Percentiles rank a stretch among this genome's conserved stretches.
Evolutionary conservation across 1,284 basidiomycete genomes (phyloP).

Genomic region (Ceraceosorus guamensis): DNA sequence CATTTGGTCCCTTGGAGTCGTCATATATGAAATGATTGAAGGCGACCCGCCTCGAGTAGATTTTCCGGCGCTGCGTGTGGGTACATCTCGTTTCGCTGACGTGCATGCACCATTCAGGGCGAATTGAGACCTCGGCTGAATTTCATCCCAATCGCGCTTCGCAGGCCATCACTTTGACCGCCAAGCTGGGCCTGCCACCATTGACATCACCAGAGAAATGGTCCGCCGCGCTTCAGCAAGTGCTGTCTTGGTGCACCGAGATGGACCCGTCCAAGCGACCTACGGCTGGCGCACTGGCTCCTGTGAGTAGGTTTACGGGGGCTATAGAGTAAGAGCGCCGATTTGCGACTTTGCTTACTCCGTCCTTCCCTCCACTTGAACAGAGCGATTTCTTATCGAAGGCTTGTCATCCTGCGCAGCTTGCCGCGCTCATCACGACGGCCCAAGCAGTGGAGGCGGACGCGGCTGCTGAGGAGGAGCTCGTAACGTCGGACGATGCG

Average conservation of each 20-base stretch:
- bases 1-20: constrained; percentile 35
- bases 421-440: neutral
- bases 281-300: constrained; percentile 26
- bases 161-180: constrained; percentile 33
- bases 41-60: constrained; percentile 38
- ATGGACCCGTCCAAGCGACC: constrained; percentile 32
- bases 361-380: neutral
- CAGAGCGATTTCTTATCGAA: constrained; percentile 7
- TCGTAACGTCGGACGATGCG: neutral
- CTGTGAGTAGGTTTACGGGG: constrained; percentile 12
- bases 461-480: constrained; percentile 2
- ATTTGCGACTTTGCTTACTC: neutral
- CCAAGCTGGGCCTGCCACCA: constrained; percentile 28
- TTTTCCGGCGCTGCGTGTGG: constrained; percentile 26
- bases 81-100: no score
- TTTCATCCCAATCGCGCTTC: neutral
- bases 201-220: constrained; percentile 13
- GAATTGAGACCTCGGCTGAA: neutral
- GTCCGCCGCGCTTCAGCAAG: constrained; percentile 31
- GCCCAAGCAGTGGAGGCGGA: constrained; percentile 2
- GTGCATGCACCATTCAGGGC: neutral
- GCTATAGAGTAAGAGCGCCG: no score
- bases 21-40: constrained; percentile 38
- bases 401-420: neutral
- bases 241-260: constrained; percentile 34